Conservation (phyloP, 306 rosid species). For the Ammopiptanthus mongolicus region DNA sequence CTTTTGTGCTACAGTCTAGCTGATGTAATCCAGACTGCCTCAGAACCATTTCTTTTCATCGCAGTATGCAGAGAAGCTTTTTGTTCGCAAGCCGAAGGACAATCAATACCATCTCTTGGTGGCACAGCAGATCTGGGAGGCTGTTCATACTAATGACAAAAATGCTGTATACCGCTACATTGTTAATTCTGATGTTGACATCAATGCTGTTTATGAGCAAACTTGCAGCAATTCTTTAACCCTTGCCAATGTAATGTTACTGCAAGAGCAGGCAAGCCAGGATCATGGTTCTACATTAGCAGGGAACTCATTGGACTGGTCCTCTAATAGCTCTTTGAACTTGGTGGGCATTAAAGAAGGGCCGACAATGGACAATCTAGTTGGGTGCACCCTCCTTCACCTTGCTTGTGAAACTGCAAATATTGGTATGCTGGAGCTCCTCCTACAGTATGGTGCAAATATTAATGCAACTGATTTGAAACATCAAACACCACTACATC, state of each 20-base stretch:
- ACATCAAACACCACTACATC: constrained; percentile 81
- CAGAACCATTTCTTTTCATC: constrained; percentile 21
- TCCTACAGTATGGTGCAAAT: constrained; percentile 87
- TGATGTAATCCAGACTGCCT: not conserved
- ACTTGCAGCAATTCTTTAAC: constrained; percentile 59
- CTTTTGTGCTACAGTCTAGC: constrained; percentile 2
- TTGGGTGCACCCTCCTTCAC: constrained; percentile 86
- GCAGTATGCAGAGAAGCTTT: constrained; percentile 94
- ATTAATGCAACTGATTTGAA: constrained; percentile 69
- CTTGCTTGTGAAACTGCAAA: constrained; percentile 94
- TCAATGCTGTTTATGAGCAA: constrained; percentile 70
- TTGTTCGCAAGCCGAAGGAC: constrained; percentile 78
- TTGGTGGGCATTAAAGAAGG: constrained; percentile 53
- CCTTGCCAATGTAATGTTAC: constrained; percentile 85
- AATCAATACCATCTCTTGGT: constrained; percentile 60
- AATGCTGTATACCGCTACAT: constrained; percentile 91
- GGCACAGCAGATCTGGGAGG: constrained; percentile 90
- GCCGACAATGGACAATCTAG: constrained; percentile 55
- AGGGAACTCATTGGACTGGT: constrained; percentile 66
- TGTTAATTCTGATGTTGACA: constrained; percentile 75
- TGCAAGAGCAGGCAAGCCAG: constrained; percentile 69
- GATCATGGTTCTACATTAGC: constrained; percentile 47
- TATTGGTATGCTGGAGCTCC: constrained; percentile 94
- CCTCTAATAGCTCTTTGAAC: constrained; percentile 51
- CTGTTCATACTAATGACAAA: constrained; percentile 79